Evolutionary conservation across 352 stramenopile species (phyloP).

Genomic region (Phytopythium vexans): DNA sequence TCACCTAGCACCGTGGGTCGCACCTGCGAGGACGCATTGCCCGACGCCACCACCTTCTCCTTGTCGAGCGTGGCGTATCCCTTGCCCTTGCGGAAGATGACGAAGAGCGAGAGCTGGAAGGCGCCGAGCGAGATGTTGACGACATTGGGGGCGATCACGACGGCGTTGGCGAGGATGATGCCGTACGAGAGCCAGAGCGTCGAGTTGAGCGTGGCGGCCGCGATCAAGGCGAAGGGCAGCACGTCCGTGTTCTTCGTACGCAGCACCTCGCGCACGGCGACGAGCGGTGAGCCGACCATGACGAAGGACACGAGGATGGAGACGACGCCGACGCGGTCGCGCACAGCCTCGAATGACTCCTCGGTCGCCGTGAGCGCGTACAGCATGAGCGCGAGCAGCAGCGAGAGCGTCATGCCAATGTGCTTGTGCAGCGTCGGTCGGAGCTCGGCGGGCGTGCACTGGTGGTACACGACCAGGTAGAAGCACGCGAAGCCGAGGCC

Average conservation of each 20-base stretch:
- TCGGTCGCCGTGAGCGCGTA: conserved; percentile 27
- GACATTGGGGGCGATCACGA: conserved; percentile 61
- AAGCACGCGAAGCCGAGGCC: conserved; percentile 35
- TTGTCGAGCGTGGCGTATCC: conserved; percentile 32
- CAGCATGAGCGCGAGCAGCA: conserved; percentile 30
- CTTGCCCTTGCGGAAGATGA: conserved; percentile 15
- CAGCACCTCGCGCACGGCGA: conserved; percentile 45
- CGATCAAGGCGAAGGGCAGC: conserved; percentile 50
- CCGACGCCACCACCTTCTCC: background rate
- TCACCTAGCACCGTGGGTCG: no score
- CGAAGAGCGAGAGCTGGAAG: conserved; percentile 54
- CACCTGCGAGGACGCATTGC: no score
- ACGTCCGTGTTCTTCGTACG: conserved; percentile 33
- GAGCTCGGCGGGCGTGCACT: conserved; percentile 7
- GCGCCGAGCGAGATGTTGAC: conserved; percentile 55
- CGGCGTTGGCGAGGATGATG: conserved; percentile 38
- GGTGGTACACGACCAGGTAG: conserved; percentile 52
- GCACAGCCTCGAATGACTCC: conserved; percentile 17
- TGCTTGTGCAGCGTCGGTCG: conserved; percentile 22
- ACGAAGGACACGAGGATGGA: conserved; percentile 50
- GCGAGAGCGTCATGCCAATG: conserved; percentile 14
- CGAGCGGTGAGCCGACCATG: conserved; percentile 64
- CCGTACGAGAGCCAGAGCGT: conserved; percentile 56
- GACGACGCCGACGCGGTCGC: conserved; percentile 47
- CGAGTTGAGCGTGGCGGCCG: conserved; percentile 41